Evolutionary conservation across 768 basidiomycete genomes (phyloP), one percentile per base, ranked within the genome.

Genomic region (Mrakia blollopis): DNA sequence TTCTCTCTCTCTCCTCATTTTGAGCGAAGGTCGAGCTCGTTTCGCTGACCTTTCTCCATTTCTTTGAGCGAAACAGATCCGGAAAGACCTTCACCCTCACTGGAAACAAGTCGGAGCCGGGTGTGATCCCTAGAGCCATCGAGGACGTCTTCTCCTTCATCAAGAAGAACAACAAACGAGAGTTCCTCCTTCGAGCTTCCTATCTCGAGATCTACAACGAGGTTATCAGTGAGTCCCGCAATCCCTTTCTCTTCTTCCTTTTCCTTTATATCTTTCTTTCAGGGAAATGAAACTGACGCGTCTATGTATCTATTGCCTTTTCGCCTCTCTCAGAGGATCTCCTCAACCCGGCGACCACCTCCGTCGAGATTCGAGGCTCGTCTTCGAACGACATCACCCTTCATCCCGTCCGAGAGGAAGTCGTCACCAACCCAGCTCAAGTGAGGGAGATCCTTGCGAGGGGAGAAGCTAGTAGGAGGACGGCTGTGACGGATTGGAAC

Each of bases 401-500:
- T 21, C 72, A 74, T 44, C 93, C 94, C 3, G 86, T 96, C 61
- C 86, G 91, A 57, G 96, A 98, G 82, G 93, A 95, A 82, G 94
- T 95, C 2, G 93, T 98, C n/a, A 94, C 92, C 21, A 91, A 91
- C 80, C 85, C 96, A 39, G 91, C 91, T 80, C 88, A 91, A 54
- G 93, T 98, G 21, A 88, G 89, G 73, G 92, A 92, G 77, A 91
- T 98, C 7, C 85, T 99, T 80, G 87, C 88, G 80, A 86, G 93
- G 32, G 96, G 96, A 7, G 93, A 97, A 82, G 89, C 91, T 5
- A 90, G 93, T 81, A 86, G 96, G 70, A 86, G 93, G 78, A 97
- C 94, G 5, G 95, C 94, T 0, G 92, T 90, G 80, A 99, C 97
- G n/a, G 96, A 99, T 81, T 99, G 96, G 96, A 99, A 99, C 82